Evolutionary conservation across 257 asterid species (phyloP).

Genomic region (Solanum chaucha): DNA sequence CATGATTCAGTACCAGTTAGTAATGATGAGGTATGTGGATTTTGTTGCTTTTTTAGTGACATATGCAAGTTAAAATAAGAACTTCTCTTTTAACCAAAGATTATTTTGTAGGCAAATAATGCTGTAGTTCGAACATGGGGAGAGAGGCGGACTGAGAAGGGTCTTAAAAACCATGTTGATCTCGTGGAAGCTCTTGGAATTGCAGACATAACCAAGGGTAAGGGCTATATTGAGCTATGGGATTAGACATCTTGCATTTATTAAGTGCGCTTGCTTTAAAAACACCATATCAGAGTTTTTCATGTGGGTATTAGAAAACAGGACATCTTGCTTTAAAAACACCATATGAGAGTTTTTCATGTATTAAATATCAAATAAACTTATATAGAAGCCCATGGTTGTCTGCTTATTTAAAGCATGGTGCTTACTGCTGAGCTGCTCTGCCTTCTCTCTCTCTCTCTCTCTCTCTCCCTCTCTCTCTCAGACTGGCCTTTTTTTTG

Average conservation of each 20-base stretch:
- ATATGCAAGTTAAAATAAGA: neutral
- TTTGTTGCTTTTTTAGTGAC: neutral
- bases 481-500: neutral
- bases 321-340: neutral
- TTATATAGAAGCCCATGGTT: neutral
- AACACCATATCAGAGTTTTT: neutral
- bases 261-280: neutral
- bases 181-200: slow-evolving; percentile 96
- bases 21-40: slow-evolving; percentile 55
- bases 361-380: no score
- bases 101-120: slow-evolving; percentile 52
- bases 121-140: slow-evolving; percentile 72
- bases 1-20: slow-evolving; percentile 87
- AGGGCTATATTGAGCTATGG: neutral
- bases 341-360: neutral
- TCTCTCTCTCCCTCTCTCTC: neutral
- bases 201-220: slow-evolving; percentile 70
- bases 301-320: no score
- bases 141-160: slow-evolving; percentile 53
- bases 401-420: neutral
- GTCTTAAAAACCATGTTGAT: slow-evolving; percentile 86
- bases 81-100: neutral
- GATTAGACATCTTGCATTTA: neutral
- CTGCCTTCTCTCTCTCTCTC: neutral
- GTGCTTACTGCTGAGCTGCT: neutral